Evolutionary conservation across 192 early-diverging fungal species (phyloP), one percentile per base, ranked within the genome.

Genomic region (Entomortierella chlamydospora): DNA sequence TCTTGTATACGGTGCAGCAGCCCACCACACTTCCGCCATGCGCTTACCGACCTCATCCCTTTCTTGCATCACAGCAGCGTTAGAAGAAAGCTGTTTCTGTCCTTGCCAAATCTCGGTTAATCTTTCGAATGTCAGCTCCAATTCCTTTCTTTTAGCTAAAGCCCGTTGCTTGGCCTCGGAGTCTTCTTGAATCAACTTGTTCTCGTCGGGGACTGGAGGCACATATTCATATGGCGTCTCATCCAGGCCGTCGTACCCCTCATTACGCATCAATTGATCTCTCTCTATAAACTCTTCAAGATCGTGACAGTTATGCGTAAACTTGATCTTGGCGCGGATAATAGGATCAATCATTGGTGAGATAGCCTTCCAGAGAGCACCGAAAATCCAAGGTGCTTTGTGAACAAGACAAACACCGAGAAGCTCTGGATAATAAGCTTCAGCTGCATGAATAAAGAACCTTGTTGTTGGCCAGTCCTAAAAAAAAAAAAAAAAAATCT

Each of bases 341-440:
- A 96, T 92, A 23, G 95, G 94, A 68, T 97, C 95, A 17, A 97
- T 81, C 84, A 94, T 83, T 30, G 93, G 92, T 56, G 87, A 84
- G 57, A 96, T 91, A 42, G 93, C 82, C 37, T 86, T 86, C 95
- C 95, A 97, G 58, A 93, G 81, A 1, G 76, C 76, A 10, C 76
- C 76, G 81, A 97, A 97, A 28, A 97, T 81, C 94, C 95, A 96
- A 37, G 95, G 94, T 1, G 95, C 93, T 68, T 92, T 92, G 82
- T 95, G 91, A 41, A 97, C 88, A 0, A 95, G 84, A 49, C 89
- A 87, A 8, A 86, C 73, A 41, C 95, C 95, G 7, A 97, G 86
- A 18, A 88, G 87, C 70, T 97, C 95, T 6, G 95, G 95, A 68
- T 96, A 97, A 73, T 93, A 95, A 55, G 91, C 90, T 72, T 96